A percentile compares a stretch with the other conserved stretches of the same genome.
phyloP scores from a whole-genome alignment of 495 filamentous ascomycete genomes.

The Neurospora cerealis region DNA sequence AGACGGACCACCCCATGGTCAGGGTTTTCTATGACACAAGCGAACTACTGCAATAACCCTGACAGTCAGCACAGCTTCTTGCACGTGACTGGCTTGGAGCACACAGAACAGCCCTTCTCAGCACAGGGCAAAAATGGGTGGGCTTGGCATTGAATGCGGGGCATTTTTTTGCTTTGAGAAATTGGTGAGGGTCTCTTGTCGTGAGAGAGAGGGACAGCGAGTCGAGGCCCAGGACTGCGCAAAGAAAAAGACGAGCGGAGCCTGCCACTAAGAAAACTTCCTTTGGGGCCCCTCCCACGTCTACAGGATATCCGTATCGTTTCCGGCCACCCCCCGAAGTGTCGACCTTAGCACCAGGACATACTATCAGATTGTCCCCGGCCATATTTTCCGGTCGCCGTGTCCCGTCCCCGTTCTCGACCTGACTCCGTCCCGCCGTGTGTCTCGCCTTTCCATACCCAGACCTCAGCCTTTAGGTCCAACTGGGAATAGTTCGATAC shows the following conservation, averaged over 20 bases:
- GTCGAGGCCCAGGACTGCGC: slow-evolving; percentile 8
- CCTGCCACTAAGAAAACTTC: slow-evolving; percentile 9
- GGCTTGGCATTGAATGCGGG: slow-evolving; percentile 20
- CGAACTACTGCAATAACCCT: background rate
- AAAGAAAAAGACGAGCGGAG: slow-evolving; percentile 11
- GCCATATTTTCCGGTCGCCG: background rate
- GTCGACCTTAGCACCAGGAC: slow-evolving; percentile 2
- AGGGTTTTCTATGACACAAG: background rate
- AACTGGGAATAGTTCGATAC: slow-evolving; percentile 2
- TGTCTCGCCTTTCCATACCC: background rate
- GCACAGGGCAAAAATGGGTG: slow-evolving; percentile 9
- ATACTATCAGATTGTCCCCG: background rate
- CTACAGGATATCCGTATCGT: slow-evolving; percentile 10
- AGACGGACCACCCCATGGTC: background rate
- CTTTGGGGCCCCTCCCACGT: slow-evolving; percentile 9
- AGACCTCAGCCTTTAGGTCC: background rate
- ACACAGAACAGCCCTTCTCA: slow-evolving; percentile 12
- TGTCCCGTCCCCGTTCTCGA: background rate
- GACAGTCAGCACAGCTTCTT: background rate
- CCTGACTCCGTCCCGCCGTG: slow-evolving; percentile 1
- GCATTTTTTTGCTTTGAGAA: slow-evolving; percentile 10
- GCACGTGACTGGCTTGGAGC: slow-evolving; percentile 16
- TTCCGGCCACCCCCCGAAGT: slow-evolving; percentile 6
- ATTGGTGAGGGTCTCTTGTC: slow-evolving; percentile 8
- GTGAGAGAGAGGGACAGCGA: slow-evolving; percentile 6